Evolutionary conservation across 768 basidiomycete species (phyloP), one percentile per base, ranked within the genome.

Genomic region (Russula sp.): DNA sequence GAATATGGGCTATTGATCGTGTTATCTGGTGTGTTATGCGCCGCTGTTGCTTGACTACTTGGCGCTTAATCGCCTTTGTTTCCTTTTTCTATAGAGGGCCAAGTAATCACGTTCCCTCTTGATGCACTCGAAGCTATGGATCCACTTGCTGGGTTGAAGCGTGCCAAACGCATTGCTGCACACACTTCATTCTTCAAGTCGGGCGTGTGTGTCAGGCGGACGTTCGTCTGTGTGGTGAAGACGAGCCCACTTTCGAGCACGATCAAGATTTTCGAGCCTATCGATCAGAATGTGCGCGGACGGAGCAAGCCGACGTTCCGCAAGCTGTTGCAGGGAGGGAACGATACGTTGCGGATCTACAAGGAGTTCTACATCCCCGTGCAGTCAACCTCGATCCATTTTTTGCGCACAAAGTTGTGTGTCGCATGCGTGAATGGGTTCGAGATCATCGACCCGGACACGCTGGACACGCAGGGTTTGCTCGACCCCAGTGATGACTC

Each of bases 341-440:
- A 98, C 70, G 97, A 99, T 72, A 92, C 93, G 2, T 80, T 99
- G 20, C 88, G 88, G 71, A 76, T 88, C 42, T 98, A 94, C 81
- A 90, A 97, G 93, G 96, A 98, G 73, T 98, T 99, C 76, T 99
- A 98, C 71, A 98, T 99, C 62, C 96, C 97, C 0, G 92, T 97
- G 13, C 94, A 98, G 72, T 96, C 93, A 54, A 92, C 86, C 59
- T 98, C 95, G 13, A 89, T 98, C 25, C 96, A 97, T 74, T 98
- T 96, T 77, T 80, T 99, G 66, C 97, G 96, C 78, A 97, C 96
- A 50, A 90, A 89, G 75, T 83, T 99, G 67, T 99, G 97, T 72
- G 92, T 99, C 14, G 97, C 96, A 1, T 96, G 94, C 70, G 91
- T 95, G 10, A 89, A 92, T 69, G 97, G 97, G 18, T 98, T 99